Evolutionary conservation across 495 filamentous ascomycete genomes (phyloP).

Genomic region (Lophium mytilinum): DNA sequence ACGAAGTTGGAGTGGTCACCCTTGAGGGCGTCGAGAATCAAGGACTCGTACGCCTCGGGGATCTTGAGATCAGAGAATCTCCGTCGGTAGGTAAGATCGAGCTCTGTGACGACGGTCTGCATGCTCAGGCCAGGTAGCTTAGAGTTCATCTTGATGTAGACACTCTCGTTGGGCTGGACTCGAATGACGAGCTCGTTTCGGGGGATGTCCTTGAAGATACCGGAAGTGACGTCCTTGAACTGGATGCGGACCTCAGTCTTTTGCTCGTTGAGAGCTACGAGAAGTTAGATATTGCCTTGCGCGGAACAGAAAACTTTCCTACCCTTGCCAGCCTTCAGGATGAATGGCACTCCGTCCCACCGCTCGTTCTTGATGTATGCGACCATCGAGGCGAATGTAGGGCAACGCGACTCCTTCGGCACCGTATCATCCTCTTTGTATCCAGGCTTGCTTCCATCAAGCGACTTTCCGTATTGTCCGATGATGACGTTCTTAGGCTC

Average conservation of each 20-base stretch:
- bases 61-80: constrained; percentile 99
- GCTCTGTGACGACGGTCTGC: constrained; percentile 98
- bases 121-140: constrained; percentile 97
- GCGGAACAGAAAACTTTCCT: not conserved
- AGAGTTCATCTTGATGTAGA: constrained; percentile 99
- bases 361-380: constrained; percentile 99
- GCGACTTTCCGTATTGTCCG: constrained; percentile 92
- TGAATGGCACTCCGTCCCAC: constrained; percentile 99
- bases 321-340: constrained; percentile 94
- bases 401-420: constrained; percentile 92
- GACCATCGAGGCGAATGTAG: constrained; percentile 95
- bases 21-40: constrained; percentile 96
- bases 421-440: constrained; percentile 99
- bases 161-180: constrained; percentile 97
- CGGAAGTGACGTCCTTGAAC: constrained; percentile 97
- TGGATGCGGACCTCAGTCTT: constrained; percentile 99
- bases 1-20: constrained; percentile 99
- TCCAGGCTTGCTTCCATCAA: constrained; percentile 93
- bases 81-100: constrained; percentile 95
- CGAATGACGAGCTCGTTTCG: constrained; percentile 99
- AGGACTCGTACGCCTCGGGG: constrained; percentile 95
- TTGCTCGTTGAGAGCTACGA: constrained; percentile 86
- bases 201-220: constrained; percentile 99
- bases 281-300: constrained; percentile 4
- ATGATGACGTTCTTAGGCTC: constrained; percentile 99